phyloP scores from a whole-genome alignment of 768 basidiomycete species.

The Imleria badia region DNA sequence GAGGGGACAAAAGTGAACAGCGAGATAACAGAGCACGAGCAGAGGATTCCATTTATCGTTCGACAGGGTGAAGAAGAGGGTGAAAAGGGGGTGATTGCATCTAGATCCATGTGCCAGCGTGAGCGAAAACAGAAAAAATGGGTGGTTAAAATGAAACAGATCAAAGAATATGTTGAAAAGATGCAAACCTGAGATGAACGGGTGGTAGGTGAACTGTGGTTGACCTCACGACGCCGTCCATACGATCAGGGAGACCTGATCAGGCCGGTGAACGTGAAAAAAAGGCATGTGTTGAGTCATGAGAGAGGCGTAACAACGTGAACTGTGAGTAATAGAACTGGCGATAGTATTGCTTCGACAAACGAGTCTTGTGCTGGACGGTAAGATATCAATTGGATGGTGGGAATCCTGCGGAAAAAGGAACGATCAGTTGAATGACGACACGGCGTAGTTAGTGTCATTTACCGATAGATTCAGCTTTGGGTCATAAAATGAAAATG shows the following conservation, averaged over 20 bases:
- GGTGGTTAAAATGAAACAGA: constrained; percentile 3
- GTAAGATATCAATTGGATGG: constrained; percentile 1
- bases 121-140: background rate
- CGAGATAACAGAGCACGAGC: background rate
- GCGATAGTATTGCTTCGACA: constrained; percentile 16
- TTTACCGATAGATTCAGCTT: constrained; percentile 8
- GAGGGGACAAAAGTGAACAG: background rate
- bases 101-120: constrained; percentile 13
- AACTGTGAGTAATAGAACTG: constrained; percentile 5
- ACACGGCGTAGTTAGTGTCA: background rate
- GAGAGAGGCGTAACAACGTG: constrained; percentile 6
- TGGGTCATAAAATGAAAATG: background rate
- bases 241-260: background rate
- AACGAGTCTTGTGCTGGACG: constrained; percentile 5
- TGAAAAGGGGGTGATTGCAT: background rate
- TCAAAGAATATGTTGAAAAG: background rate
- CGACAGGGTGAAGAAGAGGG: no score
- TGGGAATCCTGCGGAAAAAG: constrained; percentile 1
- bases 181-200: background rate
- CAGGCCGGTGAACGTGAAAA: background rate
- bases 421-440: background rate
- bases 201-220: background rate
- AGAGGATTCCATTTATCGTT: background rate
- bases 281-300: constrained; percentile 3
- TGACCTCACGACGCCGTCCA: background rate